Percentiles rank a stretch among this genome's conserved stretches.
These are phyloP conservation scores for Tylopilus intermedius DNA, from an alignment of 768 basidiomycete species.

Conservation along the genomic window DNA sequence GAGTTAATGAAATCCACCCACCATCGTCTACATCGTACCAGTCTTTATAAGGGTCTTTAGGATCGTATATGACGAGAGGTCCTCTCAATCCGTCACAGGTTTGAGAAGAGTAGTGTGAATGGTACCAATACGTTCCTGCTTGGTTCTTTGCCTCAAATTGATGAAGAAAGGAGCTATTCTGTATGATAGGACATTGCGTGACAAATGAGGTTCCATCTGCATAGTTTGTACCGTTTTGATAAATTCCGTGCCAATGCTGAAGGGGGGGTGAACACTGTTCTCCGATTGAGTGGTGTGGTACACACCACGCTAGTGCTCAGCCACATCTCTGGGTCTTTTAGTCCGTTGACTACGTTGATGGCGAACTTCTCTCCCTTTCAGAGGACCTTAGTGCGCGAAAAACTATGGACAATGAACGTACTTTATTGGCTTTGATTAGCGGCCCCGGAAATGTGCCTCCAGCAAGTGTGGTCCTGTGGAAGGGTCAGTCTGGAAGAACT, in stretches of 20 bases:
- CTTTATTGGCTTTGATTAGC: not conserved
- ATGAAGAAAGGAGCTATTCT: not conserved
- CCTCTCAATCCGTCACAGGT: not conserved
- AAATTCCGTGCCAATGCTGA: not conserved
- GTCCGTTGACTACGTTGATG: not conserved
- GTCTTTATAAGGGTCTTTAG: not conserved
- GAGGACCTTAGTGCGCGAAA: not conserved
- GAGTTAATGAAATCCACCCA: not conserved
- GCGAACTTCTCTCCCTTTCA: not conserved
- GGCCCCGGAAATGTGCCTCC: constrained; percentile 36
- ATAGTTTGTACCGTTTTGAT: not conserved
- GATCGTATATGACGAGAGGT: not conserved
- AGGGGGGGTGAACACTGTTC: not conserved
- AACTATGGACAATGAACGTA: not conserved
- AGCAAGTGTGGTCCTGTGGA: constrained; percentile 27
- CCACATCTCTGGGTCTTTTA: not conserved
- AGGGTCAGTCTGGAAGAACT: not conserved
- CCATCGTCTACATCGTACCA: not conserved
- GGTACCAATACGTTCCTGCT: not conserved
- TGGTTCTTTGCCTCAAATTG: not conserved
- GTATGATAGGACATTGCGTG: not conserved
- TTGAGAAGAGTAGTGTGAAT: not conserved
- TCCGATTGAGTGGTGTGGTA: not conserved
- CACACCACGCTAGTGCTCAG: not conserved
- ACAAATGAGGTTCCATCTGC: not conserved